Evolutionary conservation across 768 basidiomycete species (phyloP).

Genomic region (Collybiopsis luxurians): DNA sequence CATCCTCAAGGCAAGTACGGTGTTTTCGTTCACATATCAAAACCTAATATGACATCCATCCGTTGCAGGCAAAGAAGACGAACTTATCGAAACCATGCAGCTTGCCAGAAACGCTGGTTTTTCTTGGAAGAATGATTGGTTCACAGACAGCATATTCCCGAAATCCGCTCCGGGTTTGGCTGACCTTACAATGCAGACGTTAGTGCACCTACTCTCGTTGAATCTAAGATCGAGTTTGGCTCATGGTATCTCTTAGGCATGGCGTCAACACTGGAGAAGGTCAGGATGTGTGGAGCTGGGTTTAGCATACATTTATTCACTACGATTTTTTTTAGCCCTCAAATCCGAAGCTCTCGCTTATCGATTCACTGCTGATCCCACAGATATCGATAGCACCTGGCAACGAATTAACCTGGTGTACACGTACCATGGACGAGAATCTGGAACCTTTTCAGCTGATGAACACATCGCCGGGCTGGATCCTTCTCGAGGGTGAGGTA

Average conservation of each 20-base stretch:
- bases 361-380: constrained; percentile 36
- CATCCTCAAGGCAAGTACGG: constrained; percentile 30
- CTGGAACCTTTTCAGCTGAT: constrained; percentile 40
- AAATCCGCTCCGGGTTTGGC: constrained; percentile 23
- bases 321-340: constrained; percentile 21
- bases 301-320: neutral
- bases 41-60: neutral
- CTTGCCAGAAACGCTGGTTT: constrained; percentile 36
- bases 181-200: constrained; percentile 30
- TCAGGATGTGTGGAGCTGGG: neutral
- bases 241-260: constrained; percentile 23
- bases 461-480: constrained; percentile 40
- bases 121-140: constrained; percentile 42
- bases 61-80: constrained; percentile 27
- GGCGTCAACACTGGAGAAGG: constrained; percentile 41
- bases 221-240: neutral
- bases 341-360: constrained; percentile 42
- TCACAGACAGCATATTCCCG: constrained; percentile 33
- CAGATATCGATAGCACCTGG: constrained; percentile 36
- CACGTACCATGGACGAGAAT: constrained; percentile 36
- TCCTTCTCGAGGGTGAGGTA: constrained; percentile 36
- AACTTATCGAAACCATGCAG: constrained; percentile 39
- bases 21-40: neutral
- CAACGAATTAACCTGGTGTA: constrained; percentile 38
- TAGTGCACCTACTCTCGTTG: constrained; percentile 7